A percentile compares a stretch with the other conserved stretches of the same genome.
Evolutionary conservation across 306 rosid genomes (phyloP).

Genomic region (Potentilla sterilis): DNA sequence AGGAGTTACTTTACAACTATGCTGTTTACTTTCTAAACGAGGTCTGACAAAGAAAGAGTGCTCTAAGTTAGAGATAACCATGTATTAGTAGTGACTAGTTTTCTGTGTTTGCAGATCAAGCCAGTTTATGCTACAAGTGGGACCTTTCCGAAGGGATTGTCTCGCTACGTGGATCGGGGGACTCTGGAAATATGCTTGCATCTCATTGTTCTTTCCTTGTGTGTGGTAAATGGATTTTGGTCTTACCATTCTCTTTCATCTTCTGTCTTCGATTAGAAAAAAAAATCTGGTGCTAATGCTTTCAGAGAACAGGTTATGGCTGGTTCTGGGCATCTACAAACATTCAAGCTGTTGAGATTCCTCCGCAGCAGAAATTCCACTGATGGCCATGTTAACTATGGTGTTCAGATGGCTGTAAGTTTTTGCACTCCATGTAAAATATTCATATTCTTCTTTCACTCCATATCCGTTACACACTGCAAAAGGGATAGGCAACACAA

Average conservation of each 20-base stretch:
- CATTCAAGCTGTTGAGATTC: constrained; percentile 79
- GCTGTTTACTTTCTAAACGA: constrained; percentile 85
- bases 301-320: constrained; percentile 78
- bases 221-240: constrained; percentile 58
- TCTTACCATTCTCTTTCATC: constrained; percentile 6
- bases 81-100: constrained; percentile 18
- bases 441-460: not conserved
- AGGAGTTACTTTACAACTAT: constrained; percentile 76
- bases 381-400: constrained; percentile 89
- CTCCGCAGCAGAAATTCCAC: constrained; percentile 84
- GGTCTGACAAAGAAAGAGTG: constrained; percentile 44
- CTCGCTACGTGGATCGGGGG: constrained; percentile 82
- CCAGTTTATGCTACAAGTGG: constrained; percentile 64
- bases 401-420: constrained; percentile 97
- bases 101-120: constrained; percentile 57
- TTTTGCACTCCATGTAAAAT: constrained; percentile 15
- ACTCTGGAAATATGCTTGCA: constrained; percentile 93
- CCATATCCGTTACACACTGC: not conserved
- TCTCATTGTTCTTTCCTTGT: constrained; percentile 82
- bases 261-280: not conserved
- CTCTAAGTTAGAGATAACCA: constrained; percentile 22
- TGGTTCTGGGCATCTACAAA: constrained; percentile 95
- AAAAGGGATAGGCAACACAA: no score
- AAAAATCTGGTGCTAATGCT: constrained; percentile 29
- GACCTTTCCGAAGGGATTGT: constrained; percentile 77